Conservation (phyloP, 2,329 filamentous ascomycete genomes). For the Corniculantispora saksenae region DNA sequence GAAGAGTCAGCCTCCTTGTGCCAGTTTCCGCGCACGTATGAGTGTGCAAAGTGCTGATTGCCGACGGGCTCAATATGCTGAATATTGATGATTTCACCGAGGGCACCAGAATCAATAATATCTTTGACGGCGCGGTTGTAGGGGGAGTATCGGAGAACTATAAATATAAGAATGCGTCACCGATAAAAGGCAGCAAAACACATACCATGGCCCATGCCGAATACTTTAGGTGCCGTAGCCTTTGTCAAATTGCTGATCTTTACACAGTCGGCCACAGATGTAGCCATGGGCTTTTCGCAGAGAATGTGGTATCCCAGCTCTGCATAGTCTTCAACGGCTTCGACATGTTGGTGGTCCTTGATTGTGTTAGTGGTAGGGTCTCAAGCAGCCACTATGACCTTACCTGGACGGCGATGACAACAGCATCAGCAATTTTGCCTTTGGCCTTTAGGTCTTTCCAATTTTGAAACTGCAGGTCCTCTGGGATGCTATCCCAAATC, state of each 20-base stretch:
- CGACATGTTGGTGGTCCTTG: constrained; percentile 22
- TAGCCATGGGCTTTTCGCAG: constrained; percentile 24
- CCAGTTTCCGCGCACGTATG: constrained; percentile 25
- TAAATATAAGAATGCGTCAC: neutral
- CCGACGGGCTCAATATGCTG: constrained; percentile 24
- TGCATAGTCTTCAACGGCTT: constrained; percentile 39
- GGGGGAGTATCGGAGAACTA: constrained; percentile 23
- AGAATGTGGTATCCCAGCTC: constrained; percentile 23
- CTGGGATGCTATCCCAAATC: constrained; percentile 10
- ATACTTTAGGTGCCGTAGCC: constrained; percentile 14
- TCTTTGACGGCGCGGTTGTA: constrained; percentile 23
- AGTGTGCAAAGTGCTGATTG: constrained; percentile 24
- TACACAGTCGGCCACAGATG: constrained; percentile 21
- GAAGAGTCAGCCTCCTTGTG: constrained; percentile 21
- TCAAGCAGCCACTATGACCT: no score
- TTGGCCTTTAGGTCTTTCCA: constrained; percentile 21
- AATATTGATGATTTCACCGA: constrained; percentile 24
- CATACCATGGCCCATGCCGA: constrained; percentile 23
- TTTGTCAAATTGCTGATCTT: constrained; percentile 16
- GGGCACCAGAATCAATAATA: constrained; percentile 21
- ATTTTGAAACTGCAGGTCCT: constrained; percentile 16
- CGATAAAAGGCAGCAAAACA: neutral
- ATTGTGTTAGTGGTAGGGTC: neutral
- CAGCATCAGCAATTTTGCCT: constrained; percentile 21
- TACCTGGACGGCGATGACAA: constrained; percentile 21